phyloP scores from a whole-genome alignment of 306 rosid genomes.

The Fagus sylvatica region DNA sequence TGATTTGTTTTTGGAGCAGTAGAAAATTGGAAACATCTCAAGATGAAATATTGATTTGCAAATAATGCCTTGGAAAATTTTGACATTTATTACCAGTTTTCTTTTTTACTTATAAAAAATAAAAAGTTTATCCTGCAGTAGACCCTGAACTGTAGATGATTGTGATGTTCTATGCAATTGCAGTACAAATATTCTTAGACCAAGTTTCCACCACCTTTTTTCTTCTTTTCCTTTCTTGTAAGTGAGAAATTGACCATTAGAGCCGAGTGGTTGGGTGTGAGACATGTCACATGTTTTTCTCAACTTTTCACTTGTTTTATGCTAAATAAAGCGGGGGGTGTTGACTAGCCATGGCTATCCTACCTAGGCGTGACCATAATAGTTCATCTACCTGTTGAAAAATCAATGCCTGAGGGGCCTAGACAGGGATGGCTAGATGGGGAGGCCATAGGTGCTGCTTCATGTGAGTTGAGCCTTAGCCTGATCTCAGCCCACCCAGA shows the following conservation, averaged over 20 bases:
- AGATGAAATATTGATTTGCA: slow-evolving; percentile 1
- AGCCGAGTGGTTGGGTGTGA: neutral
- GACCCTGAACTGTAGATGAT: neutral
- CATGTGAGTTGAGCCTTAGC: no score
- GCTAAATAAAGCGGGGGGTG: no score
- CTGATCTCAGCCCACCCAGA: no score
- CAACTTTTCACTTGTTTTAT: neutral
- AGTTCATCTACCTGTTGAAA: no score
- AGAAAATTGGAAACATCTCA: neutral
- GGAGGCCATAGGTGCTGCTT: no score
- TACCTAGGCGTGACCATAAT: no score
- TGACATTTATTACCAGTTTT: neutral
- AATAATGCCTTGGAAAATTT: neutral
- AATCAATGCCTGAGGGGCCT: no score
- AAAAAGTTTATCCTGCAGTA: neutral
- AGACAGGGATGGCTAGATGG: no score
- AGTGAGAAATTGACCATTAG: neutral
- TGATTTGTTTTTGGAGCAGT: neutral
- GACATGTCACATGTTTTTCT: neutral
- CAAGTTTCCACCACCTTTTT: neutral
- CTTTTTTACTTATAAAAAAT: no score
- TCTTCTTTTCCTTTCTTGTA: neutral
- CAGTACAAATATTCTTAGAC: neutral
- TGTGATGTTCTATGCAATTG: neutral
- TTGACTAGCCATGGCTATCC: no score